Evolutionary conservation across 805 yeast genomes (phyloP), one percentile per base, ranked within the genome.

Genomic region (Saturnispora halmiae): DNA sequence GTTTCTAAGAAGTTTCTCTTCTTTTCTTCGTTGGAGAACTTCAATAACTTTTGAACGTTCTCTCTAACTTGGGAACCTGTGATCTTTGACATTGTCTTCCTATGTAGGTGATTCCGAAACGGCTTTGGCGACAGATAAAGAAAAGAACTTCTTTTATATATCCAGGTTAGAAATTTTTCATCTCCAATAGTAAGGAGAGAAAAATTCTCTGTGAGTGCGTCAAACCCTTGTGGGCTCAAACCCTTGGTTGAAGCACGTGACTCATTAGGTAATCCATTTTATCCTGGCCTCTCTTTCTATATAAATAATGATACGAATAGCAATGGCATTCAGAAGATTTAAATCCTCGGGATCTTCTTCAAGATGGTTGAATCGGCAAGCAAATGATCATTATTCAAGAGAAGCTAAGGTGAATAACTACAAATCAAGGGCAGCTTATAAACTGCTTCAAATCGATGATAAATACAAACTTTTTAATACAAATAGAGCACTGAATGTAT

Each of bases 1-100:
- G 99, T 90, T 82, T 92, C 99, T 74, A 90, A 83, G 78, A 92
- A 92, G 95, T 92, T 92, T 82, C 99, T 88, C 96, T 92, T 90
- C 85, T 92, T 92, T 75, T 90, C 82, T 72, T 83, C 92, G 69
- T 67, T 77, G 62, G 97, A 86, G 80, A 68, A 78, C 66, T 79
- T 82, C 70, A 92, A 75, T 65, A 92, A 76, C 73, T 85, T 81
- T 69, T 83, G 77, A 68, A 92, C 96, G 79, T 87, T 77, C 65
- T 83, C 96, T 77, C 98, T 94, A 62, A 92, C 95, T 72, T 83
- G 88, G 65, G 94, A 66, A 61, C 83, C 75, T 60, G 90, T 77
- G 69, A 92, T 76, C 76, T 92, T 92, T 59, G 94, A 83, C 90
- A 82, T 82, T 54, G 58, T 66, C 53, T 46, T 56, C 49, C 47